Evolutionary conservation across 2,329 filamentous ascomycete species (phyloP).

Genomic region (Hyphodiscus sp.): DNA sequence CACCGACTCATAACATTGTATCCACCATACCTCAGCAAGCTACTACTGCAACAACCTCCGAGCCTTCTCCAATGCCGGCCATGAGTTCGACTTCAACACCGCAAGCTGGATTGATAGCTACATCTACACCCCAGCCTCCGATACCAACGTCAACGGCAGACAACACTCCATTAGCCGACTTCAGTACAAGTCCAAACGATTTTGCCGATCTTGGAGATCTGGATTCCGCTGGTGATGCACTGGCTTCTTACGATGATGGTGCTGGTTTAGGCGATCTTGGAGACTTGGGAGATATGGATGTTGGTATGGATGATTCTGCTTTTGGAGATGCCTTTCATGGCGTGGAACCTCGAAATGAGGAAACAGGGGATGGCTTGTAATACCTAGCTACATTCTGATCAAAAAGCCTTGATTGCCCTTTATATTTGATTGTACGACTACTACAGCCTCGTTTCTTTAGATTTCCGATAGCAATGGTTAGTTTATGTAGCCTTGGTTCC

Average conservation of each 20-base stretch:
- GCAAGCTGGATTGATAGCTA: conserved; percentile 2
- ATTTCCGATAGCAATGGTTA: too few species aligned
- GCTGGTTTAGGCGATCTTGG: conserved; percentile 35
- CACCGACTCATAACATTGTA: conserved; percentile 23
- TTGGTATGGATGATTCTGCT: conserved; percentile 71
- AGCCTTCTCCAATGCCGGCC: conserved; percentile 4
- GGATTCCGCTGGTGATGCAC: conserved; percentile 65
- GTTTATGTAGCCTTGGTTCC: too few species aligned
- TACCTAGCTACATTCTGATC: too few species aligned
- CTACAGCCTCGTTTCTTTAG: too few species aligned
- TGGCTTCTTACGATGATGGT: conserved; percentile 59
- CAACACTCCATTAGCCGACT: conserved; percentile 21
- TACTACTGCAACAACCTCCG: conserved; percentile 1
- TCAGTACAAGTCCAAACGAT: conserved; percentile 44
- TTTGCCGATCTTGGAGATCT: conserved; percentile 59
- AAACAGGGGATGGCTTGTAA: conserved; percentile 11
- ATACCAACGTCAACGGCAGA: conserved; percentile 3
- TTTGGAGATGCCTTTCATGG: conserved; percentile 80
- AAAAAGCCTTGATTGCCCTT: too few species aligned
- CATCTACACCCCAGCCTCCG: conserved; percentile 9
- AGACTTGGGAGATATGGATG: conserved; percentile 50
- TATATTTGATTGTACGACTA: too few species aligned
- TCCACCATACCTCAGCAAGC: conserved; percentile 2
- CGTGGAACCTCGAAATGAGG: conserved; percentile 33
- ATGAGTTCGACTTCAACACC: conserved; percentile 1